Evolutionary conservation across 2,329 filamentous ascomycete genomes (phyloP).

Genomic region (Colletotrichum sp.): DNA sequence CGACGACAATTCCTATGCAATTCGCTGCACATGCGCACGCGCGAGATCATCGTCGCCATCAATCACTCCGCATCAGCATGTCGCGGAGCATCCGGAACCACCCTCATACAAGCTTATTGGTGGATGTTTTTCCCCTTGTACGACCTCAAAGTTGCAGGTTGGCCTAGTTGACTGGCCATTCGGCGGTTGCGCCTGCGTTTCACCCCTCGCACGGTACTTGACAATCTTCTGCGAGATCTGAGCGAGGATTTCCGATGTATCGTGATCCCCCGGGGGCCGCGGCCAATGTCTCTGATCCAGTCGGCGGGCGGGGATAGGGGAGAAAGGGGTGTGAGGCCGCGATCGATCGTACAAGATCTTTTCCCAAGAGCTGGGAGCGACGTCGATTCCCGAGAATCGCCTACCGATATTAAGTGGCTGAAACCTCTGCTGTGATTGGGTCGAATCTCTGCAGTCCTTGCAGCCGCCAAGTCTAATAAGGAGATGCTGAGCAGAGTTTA

Average conservation of each 20-base stretch:
- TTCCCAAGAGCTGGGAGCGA: background rate
- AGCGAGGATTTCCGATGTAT: background rate
- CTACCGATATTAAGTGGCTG: slow-evolving; percentile 15
- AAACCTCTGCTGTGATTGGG: background rate
- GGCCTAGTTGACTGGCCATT: background rate
- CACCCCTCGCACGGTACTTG: background rate
- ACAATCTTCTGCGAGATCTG: background rate
- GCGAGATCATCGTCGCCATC: background rate
- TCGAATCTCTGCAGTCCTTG: background rate
- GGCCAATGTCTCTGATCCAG: slow-evolving; percentile 14
- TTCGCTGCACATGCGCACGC: background rate
- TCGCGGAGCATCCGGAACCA: background rate
- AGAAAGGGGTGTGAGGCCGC: background rate
- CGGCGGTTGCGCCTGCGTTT: background rate
- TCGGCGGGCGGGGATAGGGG: background rate
- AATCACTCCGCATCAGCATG: background rate
- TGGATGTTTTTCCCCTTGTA: background rate
- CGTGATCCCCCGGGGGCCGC: background rate
- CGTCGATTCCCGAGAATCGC: slow-evolving; percentile 5
- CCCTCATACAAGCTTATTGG: slow-evolving; percentile 1
- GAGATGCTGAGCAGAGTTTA: background rate
- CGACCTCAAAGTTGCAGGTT: background rate
- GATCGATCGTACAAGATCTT: slow-evolving; percentile 13
- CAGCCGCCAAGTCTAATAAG: background rate
- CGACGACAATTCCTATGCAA: background rate